Evolutionary conservation across 306 rosid species (phyloP), one percentile per base, ranked within the genome.

Genomic region (Citrullus amarus): DNA sequence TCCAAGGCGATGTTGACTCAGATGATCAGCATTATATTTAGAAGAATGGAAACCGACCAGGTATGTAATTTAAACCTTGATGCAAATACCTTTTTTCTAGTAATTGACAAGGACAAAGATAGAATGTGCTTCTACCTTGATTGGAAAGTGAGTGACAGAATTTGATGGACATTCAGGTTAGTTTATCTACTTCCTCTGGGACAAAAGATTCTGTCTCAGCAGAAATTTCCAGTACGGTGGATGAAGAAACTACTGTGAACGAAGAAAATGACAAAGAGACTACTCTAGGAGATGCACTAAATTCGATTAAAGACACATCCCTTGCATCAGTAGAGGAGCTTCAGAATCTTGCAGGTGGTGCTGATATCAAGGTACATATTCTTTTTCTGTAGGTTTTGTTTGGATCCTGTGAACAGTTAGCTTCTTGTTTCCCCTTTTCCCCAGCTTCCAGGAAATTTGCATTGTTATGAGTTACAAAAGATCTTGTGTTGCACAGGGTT

Each of bases 1-100:
- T 89, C 99, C 76, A 96, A 96, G 91, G 99, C 99, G 79, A 96
- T 96, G 99, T 91, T 96, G 85, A 96, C 98, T 8, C 99, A 96
- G 85, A 96, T 96, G 98, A 84, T 91, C 84, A 92, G 97, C 93
- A 91, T 96, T 72, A 34, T 87, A 78, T 86, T 93, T 82, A 90
- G 94, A 89, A 93, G 98, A 85, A 96, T 96, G 98, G 99, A 96
- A 87, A 96, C 93, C 43, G 94, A 92, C 80, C 89, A 77, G 88
- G 99, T 92, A 81, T 44, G 82, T 20, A 76, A 60, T 84, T 70
- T 79, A 60, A 84, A 85, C 78, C 72, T 65, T 51, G 68, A 44
- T 72, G 79, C 58, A 76, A 57, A 81, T 79, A 58, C 77, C 74
- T 28, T 66, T 73, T 81, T 17, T 60, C 25, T 60, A 75, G 22